phyloP scores from a whole-genome alignment of 495 filamentous ascomycete species.

The Aspergillus homomorphus region DNA sequence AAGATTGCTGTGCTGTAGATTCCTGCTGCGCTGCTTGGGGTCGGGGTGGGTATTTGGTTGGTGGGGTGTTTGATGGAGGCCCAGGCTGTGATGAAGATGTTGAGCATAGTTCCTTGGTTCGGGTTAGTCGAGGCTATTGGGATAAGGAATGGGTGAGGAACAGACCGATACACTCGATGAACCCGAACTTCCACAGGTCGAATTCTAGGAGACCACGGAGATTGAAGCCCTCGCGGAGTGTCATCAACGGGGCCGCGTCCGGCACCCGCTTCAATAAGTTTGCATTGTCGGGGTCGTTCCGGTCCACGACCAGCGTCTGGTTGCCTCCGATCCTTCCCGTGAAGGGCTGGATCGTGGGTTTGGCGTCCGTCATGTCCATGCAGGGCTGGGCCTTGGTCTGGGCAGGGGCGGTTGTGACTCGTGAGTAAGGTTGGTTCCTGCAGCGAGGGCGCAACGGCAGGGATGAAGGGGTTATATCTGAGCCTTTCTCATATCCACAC shows the following conservation, averaged over 20 bases:
- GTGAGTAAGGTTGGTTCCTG: no score
- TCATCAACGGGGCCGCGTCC: slow-evolving; percentile 44
- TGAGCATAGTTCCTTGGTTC: slow-evolving; percentile 25
- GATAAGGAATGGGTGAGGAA: not conserved
- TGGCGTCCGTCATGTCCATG: not conserved
- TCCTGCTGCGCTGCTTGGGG: slow-evolving; percentile 15
- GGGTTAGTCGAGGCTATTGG: not conserved
- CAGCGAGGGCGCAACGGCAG: no score
- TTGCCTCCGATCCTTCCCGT: slow-evolving; percentile 47
- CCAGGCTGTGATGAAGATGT: slow-evolving; percentile 26
- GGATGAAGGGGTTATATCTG: no score
- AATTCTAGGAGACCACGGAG: slow-evolving; percentile 31
- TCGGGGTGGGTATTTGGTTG: slow-evolving; percentile 10
- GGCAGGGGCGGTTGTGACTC: no score
- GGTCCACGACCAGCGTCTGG: slow-evolving; percentile 40
- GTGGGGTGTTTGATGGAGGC: slow-evolving; percentile 16
- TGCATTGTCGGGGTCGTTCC: slow-evolving; percentile 33
- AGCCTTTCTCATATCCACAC: no score
- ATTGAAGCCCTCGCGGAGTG: slow-evolving; percentile 34
- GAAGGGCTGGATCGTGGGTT: slow-evolving; percentile 33
- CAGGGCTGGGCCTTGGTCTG: no score
- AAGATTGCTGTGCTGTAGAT: slow-evolving; percentile 26
- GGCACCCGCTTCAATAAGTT: slow-evolving; percentile 34
- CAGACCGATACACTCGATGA: slow-evolving; percentile 37
- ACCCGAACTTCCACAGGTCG: slow-evolving; percentile 42